Base-by-base conservation (phyloP, 2,329 filamentous ascomycete species). In the Neonectria ditissima region DNA sequence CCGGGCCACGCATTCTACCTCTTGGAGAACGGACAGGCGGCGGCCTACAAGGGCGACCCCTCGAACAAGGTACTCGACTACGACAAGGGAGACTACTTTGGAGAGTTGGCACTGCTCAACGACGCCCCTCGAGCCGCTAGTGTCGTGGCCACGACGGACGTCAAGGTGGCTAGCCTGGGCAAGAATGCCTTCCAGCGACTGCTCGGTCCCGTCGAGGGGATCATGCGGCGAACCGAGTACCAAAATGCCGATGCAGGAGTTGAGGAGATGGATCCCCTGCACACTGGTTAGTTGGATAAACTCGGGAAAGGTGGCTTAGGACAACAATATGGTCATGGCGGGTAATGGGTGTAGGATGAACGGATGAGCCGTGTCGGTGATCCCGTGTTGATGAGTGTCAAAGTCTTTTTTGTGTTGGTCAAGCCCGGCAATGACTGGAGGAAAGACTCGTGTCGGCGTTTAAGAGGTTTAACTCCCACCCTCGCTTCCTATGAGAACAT, bases 101-200 rank as follows among this genome's bases (percentile, higher is more conserved):
- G 96, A 66, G 96, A 99, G 81, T 84, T 99, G 65, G 96, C 96
- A 7, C 81, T 99, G 75, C 85, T 98, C 71, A 97, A 98, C 71
- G 95, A 99, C 76, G 92, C 93, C 58, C 96, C 96, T 9, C 90
- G 96, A 75, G 95, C 95, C 39, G 96, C 96, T 54, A 97, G 92
- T 71, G 89, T 99, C 55, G 83, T 97, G 50, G 92, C 92, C 73
- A 86, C 89, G 78, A 92, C 91, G 7, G 92, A 97, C 67, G 92
- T 97, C 77, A 98, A 97, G 82, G 93, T 98, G 54, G 96, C 95
- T 5, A 93, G 91, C 52, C 83, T 99, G 51, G 94, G 94, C 70
- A 97, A 97, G 80, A 93, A 93, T 73, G 96, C 95, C 6, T 99
- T 99, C 81, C 95, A 97, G 82, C 87, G 96, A 71, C 82, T 99